These are phyloP conservation scores for Fonsecaea pugnacius DNA, from an alignment of 2,329 filamentous ascomycete species.

Conservation along the genomic window DNA sequence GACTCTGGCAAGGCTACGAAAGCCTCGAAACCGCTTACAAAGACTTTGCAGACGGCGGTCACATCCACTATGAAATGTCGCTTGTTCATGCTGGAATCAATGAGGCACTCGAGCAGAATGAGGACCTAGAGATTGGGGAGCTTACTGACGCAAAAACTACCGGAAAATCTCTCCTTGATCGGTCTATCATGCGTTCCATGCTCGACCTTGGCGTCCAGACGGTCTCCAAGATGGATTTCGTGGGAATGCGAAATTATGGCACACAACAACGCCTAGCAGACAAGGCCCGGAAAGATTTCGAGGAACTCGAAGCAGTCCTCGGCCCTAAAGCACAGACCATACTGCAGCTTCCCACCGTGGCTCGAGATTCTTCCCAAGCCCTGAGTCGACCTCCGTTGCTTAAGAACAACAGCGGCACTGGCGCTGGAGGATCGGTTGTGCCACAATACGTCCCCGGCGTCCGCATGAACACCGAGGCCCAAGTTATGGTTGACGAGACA, in stretches of 20 bases:
- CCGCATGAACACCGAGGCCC: constrained; percentile 29
- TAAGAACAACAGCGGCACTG: constrained; percentile 7
- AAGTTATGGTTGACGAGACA: constrained; percentile 25
- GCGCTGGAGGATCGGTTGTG: neutral
- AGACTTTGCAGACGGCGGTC: constrained; percentile 40
- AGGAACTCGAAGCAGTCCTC: constrained; percentile 14
- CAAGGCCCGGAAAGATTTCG: constrained; percentile 8
- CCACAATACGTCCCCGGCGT: constrained; percentile 26
- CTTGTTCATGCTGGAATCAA: constrained; percentile 46
- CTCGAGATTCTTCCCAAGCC: neutral
- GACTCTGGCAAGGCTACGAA: constrained; percentile 41
- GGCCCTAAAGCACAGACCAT: constrained; percentile 16
- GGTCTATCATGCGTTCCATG: constrained; percentile 31
- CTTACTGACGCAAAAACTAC: constrained; percentile 41
- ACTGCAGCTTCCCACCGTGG: constrained; percentile 7
- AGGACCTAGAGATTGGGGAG: constrained; percentile 43
- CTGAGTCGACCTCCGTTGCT: neutral
- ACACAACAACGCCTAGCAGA: constrained; percentile 26
- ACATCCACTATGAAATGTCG: constrained; percentile 48
- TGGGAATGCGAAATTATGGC: constrained; percentile 40
- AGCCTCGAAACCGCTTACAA: constrained; percentile 35
- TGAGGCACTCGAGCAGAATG: constrained; percentile 42
- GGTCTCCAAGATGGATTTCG: constrained; percentile 45
- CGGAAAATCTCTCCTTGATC: constrained; percentile 39
- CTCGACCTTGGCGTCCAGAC: constrained; percentile 43